Base-by-base conservation (phyloP, 2,329 filamentous ascomycete genomes). In the Hymenoscyphus occultus region DNA sequence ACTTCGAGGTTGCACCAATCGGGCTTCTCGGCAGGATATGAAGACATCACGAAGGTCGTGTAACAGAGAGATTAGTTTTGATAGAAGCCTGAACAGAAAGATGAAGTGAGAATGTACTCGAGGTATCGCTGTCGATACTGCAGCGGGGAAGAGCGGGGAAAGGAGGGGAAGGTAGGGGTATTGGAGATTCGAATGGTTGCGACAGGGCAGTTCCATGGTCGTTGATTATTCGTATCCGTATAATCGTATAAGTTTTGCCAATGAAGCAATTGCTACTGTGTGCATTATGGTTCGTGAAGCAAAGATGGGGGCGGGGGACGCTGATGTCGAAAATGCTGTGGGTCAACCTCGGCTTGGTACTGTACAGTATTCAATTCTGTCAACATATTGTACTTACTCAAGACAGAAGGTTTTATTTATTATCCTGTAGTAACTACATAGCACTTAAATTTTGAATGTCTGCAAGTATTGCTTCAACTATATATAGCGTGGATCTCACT, bases 1-100 rank as follows among this genome's bases (percentile, higher is more conserved):
- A 89, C 78, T 3, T 80, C 72, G 64, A 87, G 79, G 69, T 89
- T 89, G 73, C 80, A 85, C 84, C 85, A 89, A 72, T 89, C 85
- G 0, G 85, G 85, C 35, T 42, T 54, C n/a, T 54, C 5, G 16
- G 40, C 59, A 3, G 59, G 59, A n/a, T 61, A 61, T 35, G 48
- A 54, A 54, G 48, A 14, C 48, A 54, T 54, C 3, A 5, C 22
- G n/a, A 48, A 22, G 22, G 19, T 13, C 22, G 3, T 13, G 13
- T 5, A 22, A 28, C 1, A 12, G 19, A 54, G 22, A 10, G 22
- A 22, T 13, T 28, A 2, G 19, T 22, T 19, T 28, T 54, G n/a
- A 22, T 13, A 19, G 22, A 14, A 5, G 9, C 13, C 12, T 13
- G 19, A 54, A 54, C 3, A 19, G 3, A 54, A 14, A 14, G n/a